Base-by-base conservation (phyloP, 1,284 basidiomycete genomes). In the Phaffia rhodozyma region DNA sequence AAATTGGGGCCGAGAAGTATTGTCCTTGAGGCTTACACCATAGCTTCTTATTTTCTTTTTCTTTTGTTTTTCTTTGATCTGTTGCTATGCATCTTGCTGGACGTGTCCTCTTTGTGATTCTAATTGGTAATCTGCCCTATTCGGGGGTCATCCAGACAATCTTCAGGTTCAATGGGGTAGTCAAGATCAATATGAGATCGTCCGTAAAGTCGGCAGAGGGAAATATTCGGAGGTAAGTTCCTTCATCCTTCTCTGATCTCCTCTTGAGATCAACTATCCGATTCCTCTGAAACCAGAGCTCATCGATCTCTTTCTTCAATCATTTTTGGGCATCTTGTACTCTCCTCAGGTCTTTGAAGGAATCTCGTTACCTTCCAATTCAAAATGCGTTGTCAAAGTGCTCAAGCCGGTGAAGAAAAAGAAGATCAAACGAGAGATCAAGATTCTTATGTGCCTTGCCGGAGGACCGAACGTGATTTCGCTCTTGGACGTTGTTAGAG, bases 341-440 rank as follows among this genome's bases (percentile, higher is more conserved):
- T 21, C 21, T 57, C 13, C 34, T 52, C 69, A 91, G 89, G 94
- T 97, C 59, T 98, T 98, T 38, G 54, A 58, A 21, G 64, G 64
- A 21, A 50, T 66, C 30, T 38, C 60, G 27, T 47, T 66, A 20
- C 56, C 60, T 2, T 52, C 55, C 13, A 55, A 50, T 23, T 43
- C 52, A 20, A 51, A 57, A 32, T 43, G 38, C 38, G 60, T 66
- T 30, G 55, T 66, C 25, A 66, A 66, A 34, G 59, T 60, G 58
- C 81, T 98, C 68, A 98, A 98, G 78, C 96, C 96, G 0, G 94
- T 98, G 58, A 97, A 98, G 82, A 97, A 97, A 84, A 97, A 97
- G 84, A 98, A 98, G 81, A 97, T 98, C 78, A 97, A 97, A 81
- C 84, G 94, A 68, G 94, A 98, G 79, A 97, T 98, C 78, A 97